phyloP scores from a whole-genome alignment of 2,329 filamentous ascomycete genomes.

The Xylaria hypoxylon region DNA sequence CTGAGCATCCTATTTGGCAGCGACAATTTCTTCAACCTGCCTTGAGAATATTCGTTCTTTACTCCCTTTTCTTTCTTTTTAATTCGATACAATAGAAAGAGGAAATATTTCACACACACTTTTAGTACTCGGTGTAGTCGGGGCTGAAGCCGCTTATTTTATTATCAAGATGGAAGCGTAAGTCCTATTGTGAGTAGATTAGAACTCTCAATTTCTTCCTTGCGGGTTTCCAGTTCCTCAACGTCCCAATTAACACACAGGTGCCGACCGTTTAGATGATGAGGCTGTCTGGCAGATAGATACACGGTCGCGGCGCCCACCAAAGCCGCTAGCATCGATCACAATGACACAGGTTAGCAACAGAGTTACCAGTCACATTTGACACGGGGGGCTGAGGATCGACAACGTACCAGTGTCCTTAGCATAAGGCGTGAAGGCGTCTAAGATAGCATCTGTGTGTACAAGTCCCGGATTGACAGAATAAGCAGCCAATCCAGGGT shows the following conservation, averaged over 20 bases:
- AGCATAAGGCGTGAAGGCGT: slow-evolving; percentile 17
- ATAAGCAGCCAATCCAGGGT: slow-evolving; percentile 16
- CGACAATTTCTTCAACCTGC: slow-evolving; percentile 26
- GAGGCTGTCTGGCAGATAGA: slow-evolving; percentile 16
- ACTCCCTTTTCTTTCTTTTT: background rate
- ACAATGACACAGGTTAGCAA: slow-evolving; percentile 1
- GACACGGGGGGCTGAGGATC: too few species aligned
- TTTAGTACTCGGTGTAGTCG: background rate
- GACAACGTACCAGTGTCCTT: slow-evolving; percentile 18
- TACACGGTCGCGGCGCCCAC: slow-evolving; percentile 21
- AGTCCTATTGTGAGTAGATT: slow-evolving; percentile 20
- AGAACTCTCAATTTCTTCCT: slow-evolving; percentile 17
- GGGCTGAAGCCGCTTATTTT: background rate
- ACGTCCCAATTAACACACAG: slow-evolving; percentile 20
- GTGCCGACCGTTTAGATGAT: slow-evolving; percentile 20
- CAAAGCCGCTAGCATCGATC: slow-evolving; percentile 1
- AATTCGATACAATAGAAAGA: background rate
- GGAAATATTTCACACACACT: background rate
- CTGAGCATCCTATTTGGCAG: slow-evolving; percentile 29
- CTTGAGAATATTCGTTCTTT: slow-evolving; percentile 1
- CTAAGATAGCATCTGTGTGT: slow-evolving; percentile 10
- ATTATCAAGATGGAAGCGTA: slow-evolving; percentile 6
- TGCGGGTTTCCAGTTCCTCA: slow-evolving; percentile 18
- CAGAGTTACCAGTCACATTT: too few species aligned
- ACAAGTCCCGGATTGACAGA: slow-evolving; percentile 19